Evolutionary conservation across 306 rosid genomes (phyloP), one percentile per base, ranked within the genome.

Genomic region (Macrotyloma uniflorum): DNA sequence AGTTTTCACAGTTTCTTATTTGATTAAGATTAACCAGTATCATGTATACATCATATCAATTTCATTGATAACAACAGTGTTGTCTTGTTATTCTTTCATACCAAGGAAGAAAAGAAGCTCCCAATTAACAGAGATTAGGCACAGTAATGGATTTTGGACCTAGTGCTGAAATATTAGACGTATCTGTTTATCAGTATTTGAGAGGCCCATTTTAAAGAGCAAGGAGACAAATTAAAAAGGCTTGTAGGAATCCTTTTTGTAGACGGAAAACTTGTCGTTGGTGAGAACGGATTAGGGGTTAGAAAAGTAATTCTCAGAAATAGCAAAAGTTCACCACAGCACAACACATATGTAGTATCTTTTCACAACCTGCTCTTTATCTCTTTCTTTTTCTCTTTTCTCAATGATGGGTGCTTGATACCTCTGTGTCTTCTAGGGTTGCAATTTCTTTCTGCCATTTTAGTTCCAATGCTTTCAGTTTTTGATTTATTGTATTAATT

Each of bases 331-430:
- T 75, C 61, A 75, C 58, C 35, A 28, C 0, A 26, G 2, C 47
- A 28, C 1, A 26, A 6, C n/a, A n/a, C 59, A 18, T 5, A 67
- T 11, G 66, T 38, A 57, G 5, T 11, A 26, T 22, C 61, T 54
- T 54, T 20, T 53, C 11, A 16, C 54, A 43, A 43, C 49, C 5
- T 74, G 70, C 35, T 75, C 79, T 75, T 62, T 59, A 8, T 23
- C 47, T 42, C 15, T 40, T 11, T 42, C 46, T 42, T 42, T 42
- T 12, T 42, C 47, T 42, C 47, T 42, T 42, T 42, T 42, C 12
- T 10, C 15, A 42, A 12, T 16, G 1, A 2, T 18, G 13, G 16
- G 33, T 24, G 32, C 8, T 13, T 26, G 11, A 59, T 28, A 59
- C 65, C 10, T 22, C 16, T 13, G 9, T 12, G 36, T 2, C 18